phyloP scores from a whole-genome alignment of 2,329 filamentous ascomycete genomes.

The Seiridium cupressi region DNA sequence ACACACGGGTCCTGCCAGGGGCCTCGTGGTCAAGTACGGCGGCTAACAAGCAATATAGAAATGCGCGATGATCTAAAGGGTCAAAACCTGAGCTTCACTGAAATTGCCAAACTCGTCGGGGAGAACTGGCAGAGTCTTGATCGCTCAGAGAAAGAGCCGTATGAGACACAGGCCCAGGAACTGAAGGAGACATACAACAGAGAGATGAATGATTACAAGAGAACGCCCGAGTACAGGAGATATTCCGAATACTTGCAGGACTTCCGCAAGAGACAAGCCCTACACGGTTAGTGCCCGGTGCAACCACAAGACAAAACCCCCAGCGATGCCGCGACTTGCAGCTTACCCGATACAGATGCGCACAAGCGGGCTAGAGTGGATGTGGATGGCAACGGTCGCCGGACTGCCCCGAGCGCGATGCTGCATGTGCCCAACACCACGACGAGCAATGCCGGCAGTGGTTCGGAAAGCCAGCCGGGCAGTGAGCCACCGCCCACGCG shows the following conservation, averaged over 20 bases:
- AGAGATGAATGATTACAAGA: slow-evolving; percentile 75
- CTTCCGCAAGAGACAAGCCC: slow-evolving; percentile 72
- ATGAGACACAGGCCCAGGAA: slow-evolving; percentile 67
- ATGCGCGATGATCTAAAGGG: slow-evolving; percentile 77
- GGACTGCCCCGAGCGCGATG: slow-evolving; percentile 39
- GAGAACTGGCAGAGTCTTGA: slow-evolving; percentile 77
- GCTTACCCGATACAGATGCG: slow-evolving; percentile 40
- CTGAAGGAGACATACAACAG: slow-evolving; percentile 76
- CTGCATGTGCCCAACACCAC: slow-evolving; percentile 37
- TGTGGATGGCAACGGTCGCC: slow-evolving; percentile 27
- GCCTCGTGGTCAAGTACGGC: too few species aligned
- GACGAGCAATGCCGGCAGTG: slow-evolving; percentile 40
- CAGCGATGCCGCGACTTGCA: too few species aligned
- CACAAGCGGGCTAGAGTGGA: slow-evolving; percentile 51
- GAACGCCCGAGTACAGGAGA: slow-evolving; percentile 65
- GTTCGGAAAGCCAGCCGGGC: slow-evolving; percentile 44
- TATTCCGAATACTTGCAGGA: slow-evolving; percentile 73
- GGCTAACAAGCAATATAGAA: slow-evolving; percentile 41
- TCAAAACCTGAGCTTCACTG: slow-evolving; percentile 75
- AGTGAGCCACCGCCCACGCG: slow-evolving; percentile 47
- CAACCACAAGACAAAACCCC: too few species aligned
- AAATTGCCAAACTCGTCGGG: slow-evolving; percentile 79
- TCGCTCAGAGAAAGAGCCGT: slow-evolving; percentile 66
- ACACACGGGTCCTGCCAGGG: too few species aligned
- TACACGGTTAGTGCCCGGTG: slow-evolving; percentile 46